Evolutionary conservation across 2,329 filamentous ascomycete genomes (phyloP), one percentile per base, ranked within the genome.

Genomic region (Cryphonectria parasitica): DNA sequence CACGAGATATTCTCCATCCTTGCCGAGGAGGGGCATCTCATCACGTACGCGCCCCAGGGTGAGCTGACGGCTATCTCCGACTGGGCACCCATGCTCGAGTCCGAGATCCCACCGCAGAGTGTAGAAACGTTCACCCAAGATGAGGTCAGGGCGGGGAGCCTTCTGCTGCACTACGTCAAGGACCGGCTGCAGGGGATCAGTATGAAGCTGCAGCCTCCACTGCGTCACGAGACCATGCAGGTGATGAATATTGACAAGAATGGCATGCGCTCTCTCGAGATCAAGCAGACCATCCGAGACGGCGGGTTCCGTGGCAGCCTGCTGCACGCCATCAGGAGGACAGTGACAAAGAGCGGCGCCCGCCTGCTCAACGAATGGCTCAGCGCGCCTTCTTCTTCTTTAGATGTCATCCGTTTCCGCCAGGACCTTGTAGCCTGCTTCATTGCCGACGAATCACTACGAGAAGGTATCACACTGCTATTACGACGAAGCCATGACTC

Each of bases 241-340:
- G 90, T 92, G 73, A 96, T 99, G 93, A 87, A 84, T 66, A 97
- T 99, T 74, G 96, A 99, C 82, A 95, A 92, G 78, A 97, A 95
- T 77, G 98, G 92, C 74, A 87, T 99, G 81, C 88, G 93, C 71
- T 93, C 95, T 0, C 85, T 99, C 5, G 96, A 99, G 80, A 93
- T 99, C 74, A 90, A 93, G 74, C 90, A 90, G 78, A 98, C 96
- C 0, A 89, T 97, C 66, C 88, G 92, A 64, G 95, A 98, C 75
- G 90, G 92, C 2, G 81, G 87, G 28, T 91, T 92, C 54, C 90
- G 91, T 74, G 96, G 96, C 6, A 98, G 95, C 77, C 83, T 99
- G 60, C 83, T 99, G 52, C 94, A 98, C 81, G 92, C 94, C n/a
- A 88, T 98, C 67, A 89, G 95, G 71, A 89, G 91, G 67, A 99